Evolutionary conservation across 2,329 filamentous ascomycete genomes (phyloP).

Genomic region (Hymenoscyphus fraxineus): DNA sequence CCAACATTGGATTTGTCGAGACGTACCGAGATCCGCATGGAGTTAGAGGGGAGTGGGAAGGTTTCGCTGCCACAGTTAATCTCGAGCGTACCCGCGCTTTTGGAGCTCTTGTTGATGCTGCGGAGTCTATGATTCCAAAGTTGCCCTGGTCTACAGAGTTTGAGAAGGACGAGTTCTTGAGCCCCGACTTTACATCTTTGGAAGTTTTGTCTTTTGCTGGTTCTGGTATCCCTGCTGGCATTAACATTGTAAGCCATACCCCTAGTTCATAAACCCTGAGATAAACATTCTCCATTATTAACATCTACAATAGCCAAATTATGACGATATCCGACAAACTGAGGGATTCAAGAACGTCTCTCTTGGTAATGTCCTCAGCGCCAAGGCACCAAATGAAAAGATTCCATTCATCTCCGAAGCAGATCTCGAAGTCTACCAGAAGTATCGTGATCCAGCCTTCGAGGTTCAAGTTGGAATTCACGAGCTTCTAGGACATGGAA

Average conservation of each 20-base stretch:
- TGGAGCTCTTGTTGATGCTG: conserved; percentile 75
- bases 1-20: conserved; percentile 78
- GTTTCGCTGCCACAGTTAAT: conserved; percentile 79
- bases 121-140: conserved; percentile 79
- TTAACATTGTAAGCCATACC: conserved; percentile 48
- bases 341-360: conserved; percentile 93
- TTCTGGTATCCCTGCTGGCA: conserved; percentile 61
- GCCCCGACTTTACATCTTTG: conserved; percentile 91
- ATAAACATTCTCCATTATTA: neutral
- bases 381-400: conserved; percentile 87
- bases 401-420: conserved; percentile 82
- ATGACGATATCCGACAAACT: conserved; percentile 74
- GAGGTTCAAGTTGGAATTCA: conserved; percentile 96
- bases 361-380: conserved; percentile 85
- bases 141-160: conserved; percentile 86
- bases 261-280: conserved; percentile 11
- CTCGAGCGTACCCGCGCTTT: conserved; percentile 87
- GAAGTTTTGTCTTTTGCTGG: conserved; percentile 82
- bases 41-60: conserved; percentile 79
- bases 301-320: conserved; percentile 50
- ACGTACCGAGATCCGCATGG: conserved; percentile 81
- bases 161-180: conserved; percentile 93
- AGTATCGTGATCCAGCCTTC: conserved; percentile 79
- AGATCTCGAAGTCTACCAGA: conserved; percentile 74
- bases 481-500: conserved; percentile 84